Evolutionary conservation across 2,329 filamentous ascomycete species (phyloP).

Genomic region (Claviceps maximensis): DNA sequence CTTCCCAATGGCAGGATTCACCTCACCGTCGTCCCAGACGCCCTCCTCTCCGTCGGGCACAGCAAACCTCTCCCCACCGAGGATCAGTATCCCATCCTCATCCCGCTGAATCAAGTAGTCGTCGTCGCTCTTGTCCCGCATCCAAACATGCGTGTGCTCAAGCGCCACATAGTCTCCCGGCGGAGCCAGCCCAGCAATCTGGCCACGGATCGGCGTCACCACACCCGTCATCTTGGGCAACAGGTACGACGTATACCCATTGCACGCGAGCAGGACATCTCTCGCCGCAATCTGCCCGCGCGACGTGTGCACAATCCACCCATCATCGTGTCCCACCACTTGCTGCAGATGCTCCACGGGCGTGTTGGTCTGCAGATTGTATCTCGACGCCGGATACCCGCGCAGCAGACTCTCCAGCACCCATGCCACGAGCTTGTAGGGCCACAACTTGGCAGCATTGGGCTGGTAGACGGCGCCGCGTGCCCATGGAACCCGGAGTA

Average conservation of each 20-base stretch:
- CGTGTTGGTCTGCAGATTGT: constrained; percentile 67
- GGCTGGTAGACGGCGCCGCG: constrained; percentile 51
- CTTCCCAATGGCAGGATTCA: constrained; percentile 41
- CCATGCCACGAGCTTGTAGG: constrained; percentile 70
- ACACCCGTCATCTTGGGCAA: constrained; percentile 55
- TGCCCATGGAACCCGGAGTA: constrained; percentile 42
- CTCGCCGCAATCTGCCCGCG: constrained; percentile 52
- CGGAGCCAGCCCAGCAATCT: constrained; percentile 54
- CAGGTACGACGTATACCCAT: constrained; percentile 69
- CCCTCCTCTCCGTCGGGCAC: constrained; percentile 35
- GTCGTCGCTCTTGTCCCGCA: constrained; percentile 37
- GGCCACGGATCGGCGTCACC: constrained; percentile 65
- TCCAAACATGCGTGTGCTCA: constrained; percentile 50
- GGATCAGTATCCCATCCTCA: constrained; percentile 44
- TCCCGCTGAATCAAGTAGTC: constrained; percentile 66
- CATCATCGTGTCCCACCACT: constrained; percentile 7
- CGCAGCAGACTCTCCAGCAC: constrained; percentile 48
- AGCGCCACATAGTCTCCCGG: constrained; percentile 29
- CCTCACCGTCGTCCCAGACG: constrained; percentile 42
- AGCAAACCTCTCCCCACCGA: constrained; percentile 54
- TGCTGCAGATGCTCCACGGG: constrained; percentile 41
- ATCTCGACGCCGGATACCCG: constrained; percentile 24
- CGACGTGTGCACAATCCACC: constrained; percentile 52
- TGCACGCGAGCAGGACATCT: constrained; percentile 64
- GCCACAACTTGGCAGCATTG: constrained; percentile 60